Percentiles rank a stretch among this genome's conserved stretches.
Conservation (phyloP, 2,329 filamentous ascomycete genomes). For the Hypomyces perniciosus region DNA sequence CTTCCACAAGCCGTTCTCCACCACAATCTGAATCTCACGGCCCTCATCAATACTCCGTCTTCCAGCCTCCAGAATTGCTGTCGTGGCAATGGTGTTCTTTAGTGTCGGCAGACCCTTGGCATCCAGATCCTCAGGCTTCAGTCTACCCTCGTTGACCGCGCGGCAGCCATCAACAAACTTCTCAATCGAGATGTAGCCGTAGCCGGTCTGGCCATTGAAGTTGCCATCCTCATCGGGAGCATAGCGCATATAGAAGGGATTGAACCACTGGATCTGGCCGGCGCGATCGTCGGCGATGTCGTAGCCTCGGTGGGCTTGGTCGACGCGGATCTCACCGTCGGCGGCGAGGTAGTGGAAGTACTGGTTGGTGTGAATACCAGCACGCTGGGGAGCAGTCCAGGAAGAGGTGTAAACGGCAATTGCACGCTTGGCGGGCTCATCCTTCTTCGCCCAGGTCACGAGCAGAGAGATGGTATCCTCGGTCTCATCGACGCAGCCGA, state of each 20-base stretch:
- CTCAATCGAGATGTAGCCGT: slow-evolving; percentile 91
- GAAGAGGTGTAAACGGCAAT: slow-evolving; percentile 90
- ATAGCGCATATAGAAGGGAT: slow-evolving; percentile 94
- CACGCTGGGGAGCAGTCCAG: slow-evolving; percentile 89
- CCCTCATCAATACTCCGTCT: slow-evolving; percentile 78
- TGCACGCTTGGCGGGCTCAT: slow-evolving; percentile 62
- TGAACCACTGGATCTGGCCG: slow-evolving; percentile 74
- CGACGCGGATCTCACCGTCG: slow-evolving; percentile 78
- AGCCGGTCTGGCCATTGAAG: slow-evolving; percentile 84
- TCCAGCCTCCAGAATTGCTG: slow-evolving; percentile 84
- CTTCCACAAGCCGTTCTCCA: slow-evolving; percentile 61
- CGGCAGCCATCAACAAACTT: slow-evolving; percentile 90
- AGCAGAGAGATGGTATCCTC: slow-evolving; percentile 92
- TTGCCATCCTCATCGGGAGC: slow-evolving; percentile 92
- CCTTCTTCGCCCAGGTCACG: slow-evolving; percentile 77
- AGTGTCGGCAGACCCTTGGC: slow-evolving; percentile 76
- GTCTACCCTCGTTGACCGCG: slow-evolving; percentile 66
- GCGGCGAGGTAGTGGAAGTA: slow-evolving; percentile 92
- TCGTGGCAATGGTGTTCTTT: slow-evolving; percentile 84
- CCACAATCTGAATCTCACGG: slow-evolving; percentile 67
- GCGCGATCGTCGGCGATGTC: slow-evolving; percentile 80
- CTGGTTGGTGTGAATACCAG: slow-evolving; percentile 93
- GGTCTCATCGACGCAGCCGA: slow-evolving; percentile 74
- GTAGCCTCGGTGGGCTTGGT: slow-evolving; percentile 92
- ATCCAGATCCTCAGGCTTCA: slow-evolving; percentile 71